Evolutionary conservation across 345 rosid genomes (phyloP).

Genomic region (Camelina sativa): DNA sequence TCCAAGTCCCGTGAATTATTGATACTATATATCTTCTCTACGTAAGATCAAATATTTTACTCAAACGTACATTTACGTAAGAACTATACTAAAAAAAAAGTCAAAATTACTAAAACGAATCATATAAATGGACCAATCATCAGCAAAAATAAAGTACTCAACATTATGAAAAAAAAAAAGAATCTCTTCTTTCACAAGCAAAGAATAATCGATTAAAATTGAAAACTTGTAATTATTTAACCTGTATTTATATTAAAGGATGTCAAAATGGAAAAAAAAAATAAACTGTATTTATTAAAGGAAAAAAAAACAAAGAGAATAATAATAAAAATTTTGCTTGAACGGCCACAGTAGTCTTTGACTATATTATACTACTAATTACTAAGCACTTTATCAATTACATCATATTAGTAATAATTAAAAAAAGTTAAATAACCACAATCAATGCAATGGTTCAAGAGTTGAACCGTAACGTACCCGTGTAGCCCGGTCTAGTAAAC

Average conservation of each 20-base stretch:
- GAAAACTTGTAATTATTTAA: constrained; percentile 31
- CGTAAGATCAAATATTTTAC: constrained; percentile 34
- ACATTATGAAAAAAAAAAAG: constrained; percentile 29
- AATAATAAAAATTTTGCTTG: neutral
- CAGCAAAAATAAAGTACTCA: constrained; percentile 28
- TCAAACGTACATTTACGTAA: constrained; percentile 41
- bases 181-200: constrained; percentile 44
- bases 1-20: constrained; percentile 36
- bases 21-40: constrained; percentile 19
- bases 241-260: neutral
- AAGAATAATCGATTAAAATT: constrained; percentile 35
- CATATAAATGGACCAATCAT: constrained; percentile 32
- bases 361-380: neutral
- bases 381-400: no score
- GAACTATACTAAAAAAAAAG: neutral
- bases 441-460: neutral
- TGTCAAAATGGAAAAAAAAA: no score
- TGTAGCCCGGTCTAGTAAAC: constrained; percentile 71
- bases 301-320: neutral
- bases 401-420: neutral
- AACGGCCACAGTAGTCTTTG: neutral
- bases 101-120: constrained; percentile 24
- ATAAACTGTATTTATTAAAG: no score
- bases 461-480: constrained; percentile 55
- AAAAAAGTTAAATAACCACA: neutral